phyloP scores from a whole-genome alignment of 352 stramenopile genomes.

The Peronosclerospora sorghi region DNA sequence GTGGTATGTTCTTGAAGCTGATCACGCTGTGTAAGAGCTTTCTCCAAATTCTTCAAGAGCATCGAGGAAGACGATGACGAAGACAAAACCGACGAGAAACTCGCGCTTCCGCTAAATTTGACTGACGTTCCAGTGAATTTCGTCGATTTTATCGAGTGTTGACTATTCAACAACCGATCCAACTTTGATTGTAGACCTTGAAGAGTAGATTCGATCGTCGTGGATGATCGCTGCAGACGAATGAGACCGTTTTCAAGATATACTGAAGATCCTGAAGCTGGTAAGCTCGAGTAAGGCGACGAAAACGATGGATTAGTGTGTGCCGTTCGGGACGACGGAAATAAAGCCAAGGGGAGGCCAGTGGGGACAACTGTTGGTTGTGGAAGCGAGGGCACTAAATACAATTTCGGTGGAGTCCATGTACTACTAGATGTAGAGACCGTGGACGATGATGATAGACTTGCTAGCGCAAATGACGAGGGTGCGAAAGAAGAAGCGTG shows the following conservation, averaged over 20 bases:
- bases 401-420: conserved; percentile 21
- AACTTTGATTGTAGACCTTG: conserved; percentile 74
- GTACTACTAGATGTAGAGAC: conserved; percentile 5
- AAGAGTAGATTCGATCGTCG: conserved; percentile 63
- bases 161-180: conserved; percentile 56
- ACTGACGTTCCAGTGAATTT: conserved; percentile 31
- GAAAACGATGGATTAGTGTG: conserved; percentile 13
- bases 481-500: conserved; percentile 12
- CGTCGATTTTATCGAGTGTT: conserved; percentile 32
- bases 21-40: conserved; percentile 55
- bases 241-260: conserved; percentile 59
- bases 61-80: conserved; percentile 23
- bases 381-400: conserved; percentile 12
- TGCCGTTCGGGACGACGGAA: conserved; percentile 19
- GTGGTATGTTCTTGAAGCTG: conserved; percentile 44
- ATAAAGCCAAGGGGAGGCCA: conserved; percentile 6
- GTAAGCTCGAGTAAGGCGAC: not conserved
- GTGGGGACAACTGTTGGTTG: too few relatives aligned
- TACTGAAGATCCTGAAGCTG: conserved; percentile 9
- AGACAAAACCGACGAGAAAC: conserved; percentile 16
- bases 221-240: conserved; percentile 62
- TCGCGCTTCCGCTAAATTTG: conserved; percentile 9
- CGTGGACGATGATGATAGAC: conserved; percentile 1
- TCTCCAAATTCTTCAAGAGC: conserved; percentile 69
- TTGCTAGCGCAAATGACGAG: conserved; percentile 14